Conservation (phyloP, 108 stramenopile species). For the Discostella pseudostelligera region DNA sequence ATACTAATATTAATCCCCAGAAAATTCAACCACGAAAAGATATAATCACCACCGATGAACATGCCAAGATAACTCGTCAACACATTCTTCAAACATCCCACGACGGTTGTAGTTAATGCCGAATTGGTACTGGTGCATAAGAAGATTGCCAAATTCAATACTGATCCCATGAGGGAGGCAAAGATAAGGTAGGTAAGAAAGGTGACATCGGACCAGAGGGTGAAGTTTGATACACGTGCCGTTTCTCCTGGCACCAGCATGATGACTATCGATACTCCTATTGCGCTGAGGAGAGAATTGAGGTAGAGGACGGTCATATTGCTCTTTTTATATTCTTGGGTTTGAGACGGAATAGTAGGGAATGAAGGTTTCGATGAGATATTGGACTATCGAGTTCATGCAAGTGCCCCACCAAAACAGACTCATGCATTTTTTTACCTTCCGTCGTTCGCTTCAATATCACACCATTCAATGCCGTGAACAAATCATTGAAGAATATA, state of each 20-base stretch:
- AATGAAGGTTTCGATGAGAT: too few relatives aligned
- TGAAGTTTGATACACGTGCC: slow-evolving; percentile 12
- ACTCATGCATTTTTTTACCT: slow-evolving; percentile 10
- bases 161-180: slow-evolving; percentile 46
- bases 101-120: slow-evolving; percentile 70
- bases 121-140: slow-evolving; percentile 66
- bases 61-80: slow-evolving; percentile 51
- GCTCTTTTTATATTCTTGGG: slow-evolving; percentile 34
- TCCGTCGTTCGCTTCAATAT: slow-evolving; percentile 54
- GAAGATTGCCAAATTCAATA: slow-evolving; percentile 71
- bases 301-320: slow-evolving; percentile 58
- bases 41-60: slow-evolving; percentile 51
- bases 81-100: slow-evolving; percentile 57
- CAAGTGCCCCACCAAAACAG: too few relatives aligned
- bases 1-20: slow-evolving; percentile 46
- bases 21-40: slow-evolving; percentile 48
- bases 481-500: slow-evolving; percentile 63
- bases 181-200: slow-evolving; percentile 36
- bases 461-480: slow-evolving; percentile 66
- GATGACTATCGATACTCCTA: slow-evolving; percentile 31
- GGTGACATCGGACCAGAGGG: slow-evolving; percentile 22
- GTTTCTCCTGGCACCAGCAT: slow-evolving; percentile 28
- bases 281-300: slow-evolving; percentile 43
- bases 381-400: too few relatives aligned
- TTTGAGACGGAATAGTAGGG: neutral